Base-by-base conservation (phyloP, 2,329 filamentous ascomycete species). In the Neopestalotiopsis clavispora region DNA sequence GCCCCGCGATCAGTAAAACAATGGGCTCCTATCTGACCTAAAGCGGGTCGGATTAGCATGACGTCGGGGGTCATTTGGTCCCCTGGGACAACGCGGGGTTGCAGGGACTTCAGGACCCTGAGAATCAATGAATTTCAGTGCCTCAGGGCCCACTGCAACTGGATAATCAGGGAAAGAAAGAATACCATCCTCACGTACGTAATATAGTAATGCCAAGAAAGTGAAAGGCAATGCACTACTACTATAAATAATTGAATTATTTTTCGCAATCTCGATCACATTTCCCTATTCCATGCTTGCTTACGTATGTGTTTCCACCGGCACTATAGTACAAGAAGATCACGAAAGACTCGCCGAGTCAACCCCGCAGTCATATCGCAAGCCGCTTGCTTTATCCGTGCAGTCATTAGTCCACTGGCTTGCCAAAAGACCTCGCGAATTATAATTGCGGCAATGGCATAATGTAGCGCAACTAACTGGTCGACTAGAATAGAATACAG, bases 1-100 rank as follows among this genome's bases (percentile, higher is more conserved):
- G 61, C 61, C 61, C 61, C 61, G 61, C 61, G 61, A 64, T 28
- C 20, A 23, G 61, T 64, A 38, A 64, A 64, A 64, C 40, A 64
- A 64, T 49, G 61, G 61, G 28, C 61, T 52, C 14, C 14, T 20
- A 52, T 64, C 13, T 20, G n/a, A 23, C 20, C 34, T 38, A n/a
- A 32, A 34, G 59, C 34, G 59, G 59, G 61, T 23, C 61, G 14
- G 9, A 3, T 59, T 45, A 49, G 20, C 42, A 52, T 45, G 61
- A 62, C 59, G 59, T 62, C 28, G n/a, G 59, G 30, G 23, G 38
- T 23, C 61, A 59, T 59, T 2, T 13, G 23, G 57, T 59, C 57
- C 23, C 56, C 57, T 59, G 30, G 34, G n/a, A 17, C 7, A 38
- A 38, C 40, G 61, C 61, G 61, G 61, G 61, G 61, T 49, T n/a